phyloP scores from a whole-genome alignment of 768 basidiomycete species.

The Nidularia pulvinata region DNA sequence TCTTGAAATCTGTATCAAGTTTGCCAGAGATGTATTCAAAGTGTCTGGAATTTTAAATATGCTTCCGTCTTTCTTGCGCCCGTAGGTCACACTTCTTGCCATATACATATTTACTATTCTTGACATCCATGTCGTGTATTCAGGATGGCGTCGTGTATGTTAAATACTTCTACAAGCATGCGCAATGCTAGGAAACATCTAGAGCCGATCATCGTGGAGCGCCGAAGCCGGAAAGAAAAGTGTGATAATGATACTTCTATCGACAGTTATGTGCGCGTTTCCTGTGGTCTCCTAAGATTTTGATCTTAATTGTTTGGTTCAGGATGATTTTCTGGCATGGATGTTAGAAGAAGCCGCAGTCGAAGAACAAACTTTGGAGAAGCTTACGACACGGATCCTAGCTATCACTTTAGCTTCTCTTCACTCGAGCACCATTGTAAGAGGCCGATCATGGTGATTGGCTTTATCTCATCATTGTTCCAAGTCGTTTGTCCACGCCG shows the following conservation, averaged over 20 bases:
- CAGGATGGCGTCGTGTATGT: constrained; percentile 5
- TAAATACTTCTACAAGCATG: background rate
- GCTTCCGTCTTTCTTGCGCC: constrained; percentile 27
- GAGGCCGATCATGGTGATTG: background rate
- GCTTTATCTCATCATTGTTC: background rate
- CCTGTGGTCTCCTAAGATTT: no score
- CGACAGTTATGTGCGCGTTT: background rate
- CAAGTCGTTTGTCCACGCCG: constrained; percentile 22
- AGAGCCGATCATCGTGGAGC: constrained; percentile 6
- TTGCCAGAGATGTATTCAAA: constrained; percentile 20
- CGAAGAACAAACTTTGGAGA: constrained; percentile 15
- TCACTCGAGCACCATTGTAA: constrained; percentile 39
- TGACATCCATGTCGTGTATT: no score
- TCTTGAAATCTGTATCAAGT: constrained; percentile 23
- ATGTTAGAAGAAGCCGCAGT: constrained; percentile 18
- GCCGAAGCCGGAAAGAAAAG: constrained; percentile 1
- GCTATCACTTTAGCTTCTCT: constrained; percentile 36
- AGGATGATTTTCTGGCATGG: constrained; percentile 18
- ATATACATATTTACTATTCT: no score
- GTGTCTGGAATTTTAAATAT: constrained; percentile 12
- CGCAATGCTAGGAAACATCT: constrained; percentile 3
- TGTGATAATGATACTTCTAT: no score
- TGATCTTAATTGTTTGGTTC: background rate
- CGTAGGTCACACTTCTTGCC: constrained; percentile 19
- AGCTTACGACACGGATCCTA: constrained; percentile 25